phyloP scores from a whole-genome alignment of 805 yeast species.

The Priceomyces carsonii region DNA sequence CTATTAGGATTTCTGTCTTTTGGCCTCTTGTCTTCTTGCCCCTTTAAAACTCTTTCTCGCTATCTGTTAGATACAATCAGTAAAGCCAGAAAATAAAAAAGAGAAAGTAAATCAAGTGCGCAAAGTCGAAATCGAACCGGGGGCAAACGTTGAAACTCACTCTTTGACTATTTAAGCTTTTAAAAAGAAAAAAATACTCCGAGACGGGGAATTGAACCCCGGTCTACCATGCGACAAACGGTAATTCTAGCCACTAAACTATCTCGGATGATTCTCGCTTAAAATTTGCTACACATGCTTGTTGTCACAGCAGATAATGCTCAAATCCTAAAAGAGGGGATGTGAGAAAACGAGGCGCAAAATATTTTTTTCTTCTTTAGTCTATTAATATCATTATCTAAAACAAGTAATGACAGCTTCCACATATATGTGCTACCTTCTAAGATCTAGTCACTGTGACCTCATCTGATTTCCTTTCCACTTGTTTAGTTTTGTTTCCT shows the following conservation, averaged over 20 bases:
- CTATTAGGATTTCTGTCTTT: too few relatives aligned
- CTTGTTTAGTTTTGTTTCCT: too few relatives aligned
- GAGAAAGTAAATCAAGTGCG: constrained; percentile 5
- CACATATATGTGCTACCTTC: not conserved
- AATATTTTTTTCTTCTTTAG: too few relatives aligned
- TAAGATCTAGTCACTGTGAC: too few relatives aligned
- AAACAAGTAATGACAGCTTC: not conserved
- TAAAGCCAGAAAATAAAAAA: too few relatives aligned
- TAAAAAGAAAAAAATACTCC: constrained; percentile 13
- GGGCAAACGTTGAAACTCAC: constrained; percentile 7
- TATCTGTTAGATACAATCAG: too few relatives aligned
- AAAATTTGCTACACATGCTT: not conserved
- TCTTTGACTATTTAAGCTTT: constrained; percentile 6
- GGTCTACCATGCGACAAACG: constrained; percentile 24
- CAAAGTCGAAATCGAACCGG: constrained; percentile 8
- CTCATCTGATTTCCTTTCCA: too few relatives aligned
- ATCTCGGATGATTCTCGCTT: constrained; percentile 14
- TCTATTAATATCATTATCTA: not conserved
- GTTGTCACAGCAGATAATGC: not conserved
- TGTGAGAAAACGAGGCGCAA: too few relatives aligned
- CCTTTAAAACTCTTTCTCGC: too few relatives aligned
- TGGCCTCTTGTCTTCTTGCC: too few relatives aligned
- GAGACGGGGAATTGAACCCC: constrained; percentile 24
- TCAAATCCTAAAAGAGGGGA: too few relatives aligned
- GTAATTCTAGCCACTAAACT: constrained; percentile 24